Base-by-base conservation (phyloP, 1,139 yeast species). In the Suhomyces chickasaworum region DNA sequence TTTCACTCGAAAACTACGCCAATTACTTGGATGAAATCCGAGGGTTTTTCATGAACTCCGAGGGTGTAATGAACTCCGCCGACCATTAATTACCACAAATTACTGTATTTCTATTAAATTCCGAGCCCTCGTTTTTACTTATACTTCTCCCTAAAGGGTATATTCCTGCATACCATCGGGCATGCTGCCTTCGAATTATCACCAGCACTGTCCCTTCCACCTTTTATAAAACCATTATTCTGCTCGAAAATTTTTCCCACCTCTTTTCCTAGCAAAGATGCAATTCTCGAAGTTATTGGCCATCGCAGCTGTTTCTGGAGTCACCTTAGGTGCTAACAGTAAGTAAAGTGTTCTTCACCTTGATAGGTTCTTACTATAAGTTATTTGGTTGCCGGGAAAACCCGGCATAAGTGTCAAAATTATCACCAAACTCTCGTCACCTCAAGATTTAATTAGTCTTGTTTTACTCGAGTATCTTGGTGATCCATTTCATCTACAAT, bases 271-370 rank as follows among this genome's bases (percentile, higher is more conserved):
- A 38, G 23, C 45, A 47, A 58, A 49, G 54, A 80, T 79, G 84
- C 82, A 78, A 71, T 69, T 78, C 66, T 78, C 70, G 65, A 66
- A 76, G 55, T 55, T 77, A 54, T 56, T 75, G 50, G 73, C 75
- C 55, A 63, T 71, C 49, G 68, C 80, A 53, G 76, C 79, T 57
- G 61, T 77, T 46, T 67, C 77, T 51, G 77, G 77, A 51, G 55
- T 73, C 52, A 78, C 78, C 50, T 64, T 72, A 50, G 78, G 73
- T 60, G 76, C 77, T 48, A 44, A 36, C 41, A 71, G 81, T 71
- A 80, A 69, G 73, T 67, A 60, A 13, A n/a, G 12, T 8, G 7
- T n/a, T 29, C 29, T 25, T 10, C n/a, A 25, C 12, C 29, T 2
- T 25, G 29, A 25, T 25, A 25, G n/a, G 29, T 25, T 25, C 13